A percentile compares a stretch with the other conserved stretches of the same genome.
phyloP scores from a whole-genome alignment of 2,329 filamentous ascomycete genomes.

The Botrytis sinoallii region DNA sequence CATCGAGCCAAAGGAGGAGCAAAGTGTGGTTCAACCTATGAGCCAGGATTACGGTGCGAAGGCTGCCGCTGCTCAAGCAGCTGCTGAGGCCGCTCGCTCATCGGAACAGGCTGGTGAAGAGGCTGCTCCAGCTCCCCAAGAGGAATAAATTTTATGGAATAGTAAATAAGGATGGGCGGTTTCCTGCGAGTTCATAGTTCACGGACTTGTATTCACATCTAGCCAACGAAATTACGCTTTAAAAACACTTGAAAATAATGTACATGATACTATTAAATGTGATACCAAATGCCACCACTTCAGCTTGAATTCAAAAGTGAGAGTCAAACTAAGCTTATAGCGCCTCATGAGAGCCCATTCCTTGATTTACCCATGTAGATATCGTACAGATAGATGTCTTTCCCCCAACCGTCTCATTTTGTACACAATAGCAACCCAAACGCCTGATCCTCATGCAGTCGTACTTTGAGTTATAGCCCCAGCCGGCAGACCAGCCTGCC shows the following conservation, averaged over 20 bases:
- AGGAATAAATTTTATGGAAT: constrained; percentile 36
- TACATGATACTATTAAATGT: constrained; percentile 14
- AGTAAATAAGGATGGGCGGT: constrained; percentile 35
- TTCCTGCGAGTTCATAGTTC: constrained; percentile 32
- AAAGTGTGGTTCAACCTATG: constrained; percentile 88
- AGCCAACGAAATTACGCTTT: constrained; percentile 33
- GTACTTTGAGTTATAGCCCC: constrained; percentile 15
- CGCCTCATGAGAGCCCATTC: constrained; percentile 1
- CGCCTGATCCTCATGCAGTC: constrained; percentile 22
- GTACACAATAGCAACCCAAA: constrained; percentile 21
- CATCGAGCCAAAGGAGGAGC: constrained; percentile 99
- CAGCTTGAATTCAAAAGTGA: constrained; percentile 3
- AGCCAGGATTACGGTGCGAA: constrained; percentile 99
- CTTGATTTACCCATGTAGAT: constrained; percentile 20
- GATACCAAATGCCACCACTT: constrained; percentile 12
- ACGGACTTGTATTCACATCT: constrained; percentile 35
- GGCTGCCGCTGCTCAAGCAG: constrained; percentile 66
- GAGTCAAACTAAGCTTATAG: constrained; percentile 12
- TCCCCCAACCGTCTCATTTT: constrained; percentile 10
- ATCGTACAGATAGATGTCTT: constrained; percentile 23
- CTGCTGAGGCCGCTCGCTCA: constrained; percentile 58
- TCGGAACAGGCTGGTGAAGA: constrained; percentile 50
- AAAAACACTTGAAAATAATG: constrained; percentile 20
- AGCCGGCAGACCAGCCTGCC: constrained; percentile 20
- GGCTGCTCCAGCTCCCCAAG: constrained; percentile 39